phyloP scores from a whole-genome alignment of 2,329 filamentous ascomycete genomes.

The Colletotrichum nymphaeae region DNA sequence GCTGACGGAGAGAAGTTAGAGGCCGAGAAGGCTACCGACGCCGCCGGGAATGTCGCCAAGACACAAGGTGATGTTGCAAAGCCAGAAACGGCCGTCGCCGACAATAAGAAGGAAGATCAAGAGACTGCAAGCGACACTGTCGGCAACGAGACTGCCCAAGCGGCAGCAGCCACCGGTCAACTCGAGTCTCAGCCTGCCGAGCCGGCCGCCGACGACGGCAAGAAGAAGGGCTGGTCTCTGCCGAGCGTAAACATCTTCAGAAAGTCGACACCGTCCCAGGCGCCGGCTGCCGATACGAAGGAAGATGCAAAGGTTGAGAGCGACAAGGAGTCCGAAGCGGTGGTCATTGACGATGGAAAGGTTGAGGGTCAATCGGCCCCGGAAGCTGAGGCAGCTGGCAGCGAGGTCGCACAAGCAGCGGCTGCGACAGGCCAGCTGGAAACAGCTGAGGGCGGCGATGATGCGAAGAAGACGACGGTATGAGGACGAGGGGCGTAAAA shows the following conservation, averaged over 20 bases:
- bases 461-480: background rate
- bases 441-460: background rate
- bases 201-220: background rate
- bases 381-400: background rate
- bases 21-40: background rate
- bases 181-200: background rate
- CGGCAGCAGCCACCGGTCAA: background rate
- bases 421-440: background rate
- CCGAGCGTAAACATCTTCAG: background rate
- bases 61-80: background rate
- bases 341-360: background rate
- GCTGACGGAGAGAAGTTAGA: background rate
- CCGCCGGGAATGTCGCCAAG: background rate
- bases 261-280: background rate
- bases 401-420: background rate
- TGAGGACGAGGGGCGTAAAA: background rate
- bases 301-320: background rate
- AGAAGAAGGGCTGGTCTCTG: background rate
- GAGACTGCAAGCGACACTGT: background rate
- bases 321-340: background rate
- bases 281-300: background rate
- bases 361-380: background rate
- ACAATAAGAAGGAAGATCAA: background rate
- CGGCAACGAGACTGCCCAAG: background rate
- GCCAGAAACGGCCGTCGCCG: too few relatives aligned